These are phyloP conservation scores for Byssochlamys sp. DNA, from an alignment of 2,329 filamentous ascomycete genomes.

Conservation along the genomic window DNA sequence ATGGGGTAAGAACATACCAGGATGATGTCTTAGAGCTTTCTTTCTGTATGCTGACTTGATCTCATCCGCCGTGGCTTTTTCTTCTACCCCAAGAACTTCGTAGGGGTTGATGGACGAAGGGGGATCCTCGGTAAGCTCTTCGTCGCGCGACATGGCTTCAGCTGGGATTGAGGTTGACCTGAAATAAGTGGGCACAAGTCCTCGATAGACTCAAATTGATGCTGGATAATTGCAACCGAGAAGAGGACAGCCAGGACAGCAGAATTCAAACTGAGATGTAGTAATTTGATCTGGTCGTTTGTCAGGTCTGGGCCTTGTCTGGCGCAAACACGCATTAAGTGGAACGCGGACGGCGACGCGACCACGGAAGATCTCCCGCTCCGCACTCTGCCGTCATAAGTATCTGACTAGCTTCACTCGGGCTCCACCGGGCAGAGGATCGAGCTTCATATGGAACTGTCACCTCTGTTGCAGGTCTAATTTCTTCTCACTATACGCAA, in stretches of 20 bases:
- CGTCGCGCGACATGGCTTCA: constrained; percentile 16
- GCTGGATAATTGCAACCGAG: neutral
- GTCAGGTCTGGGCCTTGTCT: neutral
- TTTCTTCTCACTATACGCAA: neutral
- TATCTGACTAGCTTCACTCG: constrained; percentile 7
- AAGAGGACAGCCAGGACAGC: neutral
- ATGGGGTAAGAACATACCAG: constrained; percentile 45
- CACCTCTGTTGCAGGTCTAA: neutral
- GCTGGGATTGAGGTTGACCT: neutral
- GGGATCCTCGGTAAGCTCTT: constrained; percentile 51
- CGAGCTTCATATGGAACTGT: constrained; percentile 1
- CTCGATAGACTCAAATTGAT: neutral
- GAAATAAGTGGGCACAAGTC: neutral
- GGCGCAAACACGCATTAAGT: constrained; percentile 1
- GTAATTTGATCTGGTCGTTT: neutral
- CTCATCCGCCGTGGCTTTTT: constrained; percentile 62
- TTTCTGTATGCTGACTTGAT: constrained; percentile 89
- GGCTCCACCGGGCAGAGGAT: constrained; percentile 12
- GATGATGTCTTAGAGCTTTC: constrained; percentile 76
- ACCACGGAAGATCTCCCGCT: neutral
- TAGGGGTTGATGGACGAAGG: constrained; percentile 70
- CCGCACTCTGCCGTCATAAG: constrained; percentile 14
- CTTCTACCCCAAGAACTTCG: constrained; percentile 61
- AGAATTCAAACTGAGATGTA: neutral
- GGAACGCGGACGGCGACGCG: constrained; percentile 15